These are phyloP conservation scores for Pseudoturritis turrita DNA, from an alignment of 345 rosid genomes.

Conservation along the genomic window DNA sequence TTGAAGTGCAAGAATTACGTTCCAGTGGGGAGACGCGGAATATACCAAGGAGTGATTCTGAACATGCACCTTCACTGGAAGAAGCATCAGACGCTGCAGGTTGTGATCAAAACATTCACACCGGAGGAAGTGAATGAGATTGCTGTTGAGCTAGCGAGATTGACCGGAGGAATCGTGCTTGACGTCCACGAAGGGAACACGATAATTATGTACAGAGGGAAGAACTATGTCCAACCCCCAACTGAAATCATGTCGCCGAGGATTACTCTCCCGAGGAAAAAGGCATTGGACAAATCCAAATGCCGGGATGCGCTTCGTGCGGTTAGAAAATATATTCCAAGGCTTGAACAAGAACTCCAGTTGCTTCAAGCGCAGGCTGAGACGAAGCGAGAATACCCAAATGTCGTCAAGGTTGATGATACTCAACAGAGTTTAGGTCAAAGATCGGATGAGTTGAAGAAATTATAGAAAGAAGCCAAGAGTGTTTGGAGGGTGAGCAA, in stretches of 20 bases:
- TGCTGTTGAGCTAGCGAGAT: slow-evolving; percentile 73
- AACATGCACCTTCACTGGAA: slow-evolving; percentile 99
- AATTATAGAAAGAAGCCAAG: slow-evolving; percentile 41
- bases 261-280: slow-evolving; percentile 78
- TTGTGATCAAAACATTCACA: slow-evolving; percentile 77
- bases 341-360: slow-evolving; percentile 80
- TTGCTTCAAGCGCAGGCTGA: slow-evolving; percentile 57
- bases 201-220: slow-evolving; percentile 89
- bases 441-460: slow-evolving; percentile 44
- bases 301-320: slow-evolving; percentile 79
- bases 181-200: slow-evolving; percentile 78
- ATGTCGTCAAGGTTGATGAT: slow-evolving; percentile 1
- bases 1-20: slow-evolving; percentile 93
- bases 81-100: slow-evolving; percentile 90
- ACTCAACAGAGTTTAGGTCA: slow-evolving; percentile 22
- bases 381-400: slow-evolving; percentile 19
- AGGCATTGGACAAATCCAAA: slow-evolving; percentile 92
- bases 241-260: slow-evolving; percentile 94
- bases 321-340: slow-evolving; percentile 71
- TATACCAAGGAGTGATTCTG: slow-evolving; percentile 92
- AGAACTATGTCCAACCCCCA: slow-evolving; percentile 91
- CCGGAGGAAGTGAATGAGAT: slow-evolving; percentile 87
- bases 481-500: slow-evolving; percentile 42
- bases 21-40: slow-evolving; percentile 84
- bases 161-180: slow-evolving; percentile 88